Conservation (phyloP, 164 flowering plant genomes). For the Saururus chinensis region DNA sequence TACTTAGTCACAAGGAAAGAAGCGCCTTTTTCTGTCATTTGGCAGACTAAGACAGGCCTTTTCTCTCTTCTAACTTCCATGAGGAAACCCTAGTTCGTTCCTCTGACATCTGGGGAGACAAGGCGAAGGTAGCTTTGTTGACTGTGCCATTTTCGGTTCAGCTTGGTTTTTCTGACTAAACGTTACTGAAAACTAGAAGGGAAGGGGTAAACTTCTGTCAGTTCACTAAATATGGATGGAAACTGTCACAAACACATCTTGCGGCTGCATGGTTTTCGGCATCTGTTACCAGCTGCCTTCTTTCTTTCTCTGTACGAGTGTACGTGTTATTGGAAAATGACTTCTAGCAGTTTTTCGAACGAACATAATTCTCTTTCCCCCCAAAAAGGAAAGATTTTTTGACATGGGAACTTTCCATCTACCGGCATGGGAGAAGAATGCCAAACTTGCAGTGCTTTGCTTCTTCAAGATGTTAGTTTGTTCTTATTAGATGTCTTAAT, state of each 20-base stretch:
- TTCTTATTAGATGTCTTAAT: too few species aligned
- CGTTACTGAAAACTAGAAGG: conserved; percentile 10
- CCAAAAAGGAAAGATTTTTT: not conserved
- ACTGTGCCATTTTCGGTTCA: not conserved
- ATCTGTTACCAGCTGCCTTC: conserved; percentile 7
- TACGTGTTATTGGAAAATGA: conserved; percentile 1
- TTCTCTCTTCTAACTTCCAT: too few species aligned
- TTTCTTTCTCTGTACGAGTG: too few species aligned
- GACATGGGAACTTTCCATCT: too few species aligned
- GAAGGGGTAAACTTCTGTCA: conserved; percentile 5
- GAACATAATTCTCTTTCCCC: conserved; percentile 2
- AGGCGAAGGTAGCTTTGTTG: not conserved
- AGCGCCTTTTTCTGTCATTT: too few species aligned
- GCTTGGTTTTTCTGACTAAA: conserved; percentile 8
- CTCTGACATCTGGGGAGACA: not conserved
- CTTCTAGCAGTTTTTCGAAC: conserved; percentile 1
- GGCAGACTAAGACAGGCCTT: too few species aligned
- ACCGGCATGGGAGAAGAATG: too few species aligned
- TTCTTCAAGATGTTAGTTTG: not conserved
- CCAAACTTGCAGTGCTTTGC: not conserved
- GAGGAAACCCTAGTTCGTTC: too few species aligned
- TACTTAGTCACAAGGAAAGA: too few species aligned
- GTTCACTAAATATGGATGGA: conserved; percentile 1
- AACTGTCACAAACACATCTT: conserved; percentile 1
- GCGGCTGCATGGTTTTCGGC: conserved; percentile 9